Conservation (phyloP, 345 rosid species). For the Mallotus nudiflorus region DNA sequence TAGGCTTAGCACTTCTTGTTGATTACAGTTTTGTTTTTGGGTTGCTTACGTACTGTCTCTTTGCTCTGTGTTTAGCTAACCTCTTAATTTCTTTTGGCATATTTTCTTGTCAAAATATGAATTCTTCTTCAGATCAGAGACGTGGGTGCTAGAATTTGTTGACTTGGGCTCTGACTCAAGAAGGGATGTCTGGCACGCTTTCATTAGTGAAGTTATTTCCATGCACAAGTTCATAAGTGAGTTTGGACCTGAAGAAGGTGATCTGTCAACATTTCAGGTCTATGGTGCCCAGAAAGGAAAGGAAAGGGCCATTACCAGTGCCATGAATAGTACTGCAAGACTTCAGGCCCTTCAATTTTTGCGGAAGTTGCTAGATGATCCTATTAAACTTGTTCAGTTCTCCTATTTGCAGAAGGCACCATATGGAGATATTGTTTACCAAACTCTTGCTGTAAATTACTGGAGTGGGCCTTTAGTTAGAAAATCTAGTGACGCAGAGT, state of each 20-base stretch:
- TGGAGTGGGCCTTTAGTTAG: constrained; percentile 87
- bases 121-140: constrained; percentile 53
- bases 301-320: constrained; percentile 65
- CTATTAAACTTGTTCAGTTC: constrained; percentile 78
- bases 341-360: constrained; percentile 87
- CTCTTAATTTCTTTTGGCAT: background rate
- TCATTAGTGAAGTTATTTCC: constrained; percentile 74
- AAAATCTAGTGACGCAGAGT: constrained; percentile 43
- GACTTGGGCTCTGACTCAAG: constrained; percentile 94
- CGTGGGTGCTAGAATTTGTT: constrained; percentile 92
- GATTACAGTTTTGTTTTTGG: background rate
- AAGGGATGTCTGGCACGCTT: constrained; percentile 94
- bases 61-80: background rate
- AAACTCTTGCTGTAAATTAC: constrained; percentile 77
- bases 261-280: constrained; percentile 55
- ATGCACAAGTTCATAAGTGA: constrained; percentile 72
- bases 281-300: constrained; percentile 83
- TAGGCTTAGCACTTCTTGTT: background rate
- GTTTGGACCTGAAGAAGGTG: constrained; percentile 72
- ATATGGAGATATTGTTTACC: constrained; percentile 70
- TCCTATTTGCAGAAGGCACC: constrained; percentile 81
- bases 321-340: constrained; percentile 72
- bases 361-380: constrained; percentile 83
- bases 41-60: background rate
- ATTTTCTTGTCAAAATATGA: constrained; percentile 7